Conservation (phyloP, 352 stramenopile species). For the Phytophthora chlamydospora region DNA sequence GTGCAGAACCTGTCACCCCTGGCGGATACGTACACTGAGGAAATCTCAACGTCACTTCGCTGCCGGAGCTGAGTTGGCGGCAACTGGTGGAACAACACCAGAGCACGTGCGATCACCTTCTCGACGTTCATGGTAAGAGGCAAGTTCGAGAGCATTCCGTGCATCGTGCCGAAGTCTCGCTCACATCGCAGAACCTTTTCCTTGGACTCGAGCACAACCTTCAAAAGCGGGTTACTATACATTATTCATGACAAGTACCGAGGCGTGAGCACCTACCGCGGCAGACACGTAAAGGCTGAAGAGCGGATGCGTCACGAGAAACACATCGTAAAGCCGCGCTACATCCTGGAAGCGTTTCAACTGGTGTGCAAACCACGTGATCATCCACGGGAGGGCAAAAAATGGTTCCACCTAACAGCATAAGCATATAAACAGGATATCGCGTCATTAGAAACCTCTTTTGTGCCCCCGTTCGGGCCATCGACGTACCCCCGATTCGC, state of each 20-base stretch:
- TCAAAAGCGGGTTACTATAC: not conserved
- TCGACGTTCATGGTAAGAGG: slow-evolving; percentile 80
- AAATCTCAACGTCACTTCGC: slow-evolving; percentile 24
- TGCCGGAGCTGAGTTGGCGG: slow-evolving; percentile 46
- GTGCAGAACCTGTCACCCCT: not conserved
- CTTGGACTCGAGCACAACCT: slow-evolving; percentile 63
- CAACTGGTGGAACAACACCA: slow-evolving; percentile 65
- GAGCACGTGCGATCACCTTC: slow-evolving; percentile 54
- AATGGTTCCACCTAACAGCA: slow-evolving; percentile 89
- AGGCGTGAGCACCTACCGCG: slow-evolving; percentile 44
- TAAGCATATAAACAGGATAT: slow-evolving; percentile 25
- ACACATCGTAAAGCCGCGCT: slow-evolving; percentile 92
- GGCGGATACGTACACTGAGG: slow-evolving; percentile 31
- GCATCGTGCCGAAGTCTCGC: slow-evolving; percentile 79
- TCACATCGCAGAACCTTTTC: slow-evolving; percentile 70
- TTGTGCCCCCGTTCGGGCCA: not conserved
- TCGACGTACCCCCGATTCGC: slow-evolving; percentile 55
- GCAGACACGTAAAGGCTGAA: slow-evolving; percentile 93
- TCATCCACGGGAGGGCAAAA: slow-evolving; percentile 93
- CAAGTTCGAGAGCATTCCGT: slow-evolving; percentile 75
- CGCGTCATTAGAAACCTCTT: slow-evolving; percentile 35
- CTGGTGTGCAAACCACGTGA: slow-evolving; percentile 96
- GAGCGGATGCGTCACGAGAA: slow-evolving; percentile 92
- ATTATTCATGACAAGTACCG: not conserved
- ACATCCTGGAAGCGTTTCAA: slow-evolving; percentile 88